A percentile compares a stretch with the other conserved stretches of the same genome.
These are phyloP conservation scores for Verticillium zaregamsianum DNA, from an alignment of 2,329 filamentous ascomycete genomes.

Conservation along the genomic window DNA sequence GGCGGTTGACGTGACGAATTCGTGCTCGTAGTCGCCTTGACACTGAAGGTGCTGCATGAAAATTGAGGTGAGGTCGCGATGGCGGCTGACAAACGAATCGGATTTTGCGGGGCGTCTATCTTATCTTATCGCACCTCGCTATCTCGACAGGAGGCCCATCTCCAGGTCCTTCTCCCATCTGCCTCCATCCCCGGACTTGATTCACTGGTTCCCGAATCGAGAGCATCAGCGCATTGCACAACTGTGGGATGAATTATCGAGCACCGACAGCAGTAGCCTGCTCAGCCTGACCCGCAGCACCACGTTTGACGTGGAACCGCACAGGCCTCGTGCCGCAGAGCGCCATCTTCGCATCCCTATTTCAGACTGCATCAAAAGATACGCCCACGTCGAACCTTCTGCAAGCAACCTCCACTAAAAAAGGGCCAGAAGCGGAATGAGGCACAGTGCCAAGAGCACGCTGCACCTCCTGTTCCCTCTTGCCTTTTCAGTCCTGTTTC, in stretches of 20 bases:
- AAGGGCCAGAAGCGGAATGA: background rate
- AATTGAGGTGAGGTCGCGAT: background rate
- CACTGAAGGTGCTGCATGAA: background rate
- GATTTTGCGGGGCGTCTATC: background rate
- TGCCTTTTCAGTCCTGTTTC: background rate
- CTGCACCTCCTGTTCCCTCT: background rate
- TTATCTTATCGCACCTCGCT: background rate
- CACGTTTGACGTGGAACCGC: background rate
- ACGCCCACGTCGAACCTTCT: background rate
- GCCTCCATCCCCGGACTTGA: no score
- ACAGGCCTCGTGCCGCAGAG: background rate
- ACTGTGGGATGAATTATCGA: background rate
- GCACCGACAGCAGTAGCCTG: no score
- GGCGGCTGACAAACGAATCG: conserved; percentile 1
- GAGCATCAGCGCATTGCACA: background rate
- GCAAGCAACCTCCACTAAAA: background rate
- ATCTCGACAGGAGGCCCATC: background rate
- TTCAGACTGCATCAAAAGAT: background rate
- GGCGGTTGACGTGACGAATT: background rate
- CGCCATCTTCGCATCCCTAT: background rate
- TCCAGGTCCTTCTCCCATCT: no score
- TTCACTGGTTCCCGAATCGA: no score
- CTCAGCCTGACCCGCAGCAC: no score
- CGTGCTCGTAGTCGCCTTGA: background rate
- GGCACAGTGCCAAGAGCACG: background rate